phyloP scores from a whole-genome alignment of 768 basidiomycete genomes.

The Tulasnella sp. region DNA sequence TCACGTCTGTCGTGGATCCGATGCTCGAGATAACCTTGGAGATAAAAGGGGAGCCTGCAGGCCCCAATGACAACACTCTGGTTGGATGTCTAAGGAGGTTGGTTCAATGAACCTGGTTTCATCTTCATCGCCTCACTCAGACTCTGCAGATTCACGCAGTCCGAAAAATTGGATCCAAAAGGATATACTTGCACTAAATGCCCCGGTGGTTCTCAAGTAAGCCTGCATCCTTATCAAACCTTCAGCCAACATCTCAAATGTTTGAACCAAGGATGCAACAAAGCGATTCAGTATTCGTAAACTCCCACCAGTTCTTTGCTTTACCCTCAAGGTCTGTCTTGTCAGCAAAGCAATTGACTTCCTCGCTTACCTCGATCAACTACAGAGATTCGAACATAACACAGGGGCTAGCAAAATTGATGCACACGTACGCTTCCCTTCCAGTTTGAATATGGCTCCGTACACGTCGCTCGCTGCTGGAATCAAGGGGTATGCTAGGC shows the following conservation, averaged over 20 bases:
- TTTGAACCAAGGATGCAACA: conserved; percentile 47
- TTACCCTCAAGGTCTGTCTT: conserved; percentile 76
- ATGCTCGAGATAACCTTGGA: conserved; percentile 87
- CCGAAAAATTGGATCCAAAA: conserved; percentile 70
- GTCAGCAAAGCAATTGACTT: neutral
- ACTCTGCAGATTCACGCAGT: conserved; percentile 58
- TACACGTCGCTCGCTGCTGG: conserved; percentile 59
- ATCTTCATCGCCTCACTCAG: neutral
- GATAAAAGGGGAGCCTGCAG: conserved; percentile 42
- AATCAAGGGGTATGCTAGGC: conserved; percentile 3
- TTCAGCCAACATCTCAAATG: neutral
- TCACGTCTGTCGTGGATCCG: conserved; percentile 70
- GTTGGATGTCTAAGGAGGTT: conserved; percentile 64
- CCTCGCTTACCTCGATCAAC: too few relatives aligned
- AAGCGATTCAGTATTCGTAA: conserved; percentile 76
- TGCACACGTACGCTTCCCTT: conserved; percentile 66
- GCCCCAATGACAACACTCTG: conserved; percentile 48
- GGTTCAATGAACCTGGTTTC: conserved; percentile 18
- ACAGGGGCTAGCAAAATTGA: conserved; percentile 74
- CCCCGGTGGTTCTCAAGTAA: conserved; percentile 49
- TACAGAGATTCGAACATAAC: conserved; percentile 84
- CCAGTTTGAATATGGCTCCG: conserved; percentile 74
- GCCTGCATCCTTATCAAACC: neutral
- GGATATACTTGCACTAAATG: conserved; percentile 80
- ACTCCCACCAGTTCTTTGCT: conserved; percentile 78